Base-by-base conservation (phyloP, 2,329 filamentous ascomycete genomes). In the Coleophoma eucalyptorum region DNA sequence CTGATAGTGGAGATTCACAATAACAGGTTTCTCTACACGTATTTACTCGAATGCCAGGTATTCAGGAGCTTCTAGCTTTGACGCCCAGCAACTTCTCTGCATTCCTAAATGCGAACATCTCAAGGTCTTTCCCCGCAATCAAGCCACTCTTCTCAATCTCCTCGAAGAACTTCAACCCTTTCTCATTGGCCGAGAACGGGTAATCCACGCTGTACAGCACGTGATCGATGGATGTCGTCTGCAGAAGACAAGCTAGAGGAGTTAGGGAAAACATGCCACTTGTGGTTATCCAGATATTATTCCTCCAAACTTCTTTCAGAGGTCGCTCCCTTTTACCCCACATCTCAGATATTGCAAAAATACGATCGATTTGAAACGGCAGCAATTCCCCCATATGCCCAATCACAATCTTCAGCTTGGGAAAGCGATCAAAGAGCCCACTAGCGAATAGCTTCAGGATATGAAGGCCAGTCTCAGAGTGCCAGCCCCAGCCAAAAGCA, bases 131-230 rank as follows among this genome's bases (percentile, higher is more conserved):
- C 31, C 67, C 62, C 1, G 62, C 72, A 32, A 84, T 68, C 56
- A 82, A 58, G 0, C 73, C 75, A 54, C 77, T 80, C 42, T 67
- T 60, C 50, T 69, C 66, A 40, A 83, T 60, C 52, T 78, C 73
- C 46, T 70, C 59, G 48, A 83, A 65, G 56, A 77, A 80, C 8
- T 64, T 65, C 26, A 69, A 61, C 0, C 78, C 79, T 13, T 72
- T 72, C 51, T 75, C 71, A 52, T 74, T 80, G 45, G 66, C 67
- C 41, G 71, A 70, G 46, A 82, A 81, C 0, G 80, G 81, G 56
- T 81, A 83, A 57, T 83, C 79, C 10, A 81, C 74, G 53, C 75
- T 80, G 58, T 77, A 83, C 59, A 84, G 50, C 1, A 84, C 70
- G 13, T 69, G 69, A 20, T 81, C 77, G n/a, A 72, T 67, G 16